Conservation (phyloP, 805 yeast genomes). For the Zygotorulaspora danielsina region DNA sequence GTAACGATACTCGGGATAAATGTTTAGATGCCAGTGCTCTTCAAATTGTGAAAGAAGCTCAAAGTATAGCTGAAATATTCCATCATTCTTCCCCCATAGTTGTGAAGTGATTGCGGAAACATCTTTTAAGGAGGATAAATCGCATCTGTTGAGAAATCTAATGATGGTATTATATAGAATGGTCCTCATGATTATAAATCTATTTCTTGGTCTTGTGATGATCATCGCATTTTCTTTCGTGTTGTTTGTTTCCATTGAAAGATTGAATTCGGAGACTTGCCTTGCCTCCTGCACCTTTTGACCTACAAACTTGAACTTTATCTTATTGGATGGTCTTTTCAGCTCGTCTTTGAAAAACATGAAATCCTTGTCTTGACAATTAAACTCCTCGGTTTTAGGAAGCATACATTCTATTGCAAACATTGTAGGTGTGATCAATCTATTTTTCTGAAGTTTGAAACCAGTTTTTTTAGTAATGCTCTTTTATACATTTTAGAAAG, state of each 20-base stretch:
- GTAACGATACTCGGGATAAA: slow-evolving; percentile 17
- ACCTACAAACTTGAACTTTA: slow-evolving; percentile 12
- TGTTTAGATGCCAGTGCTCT: slow-evolving; percentile 16
- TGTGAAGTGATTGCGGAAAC: slow-evolving; percentile 17
- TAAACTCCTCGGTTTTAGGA: slow-evolving; percentile 2
- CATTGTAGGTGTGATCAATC: too few species aligned
- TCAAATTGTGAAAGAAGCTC: slow-evolving; percentile 18
- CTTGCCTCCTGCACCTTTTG: slow-evolving; percentile 10
- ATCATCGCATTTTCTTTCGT: neutral
- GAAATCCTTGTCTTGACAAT: slow-evolving; percentile 6
- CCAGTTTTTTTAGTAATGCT: too few species aligned
- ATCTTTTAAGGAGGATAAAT: slow-evolving; percentile 8
- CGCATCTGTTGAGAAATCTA: slow-evolving; percentile 2
- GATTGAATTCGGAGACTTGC: slow-evolving; percentile 9
- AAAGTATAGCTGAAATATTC: slow-evolving; percentile 20
- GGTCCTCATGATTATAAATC: slow-evolving; percentile 17
- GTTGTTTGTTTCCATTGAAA: slow-evolving; percentile 4
- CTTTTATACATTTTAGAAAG: too few species aligned
- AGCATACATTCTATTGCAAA: slow-evolving; percentile 8
- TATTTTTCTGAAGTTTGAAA: too few species aligned
- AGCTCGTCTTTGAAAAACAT: slow-evolving; percentile 8
- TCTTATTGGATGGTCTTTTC: slow-evolving; percentile 4
- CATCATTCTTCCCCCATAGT: slow-evolving; percentile 18
- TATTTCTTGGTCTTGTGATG: slow-evolving; percentile 13
- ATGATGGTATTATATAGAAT: slow-evolving; percentile 10